Evolutionary conservation across 768 basidiomycete species (phyloP), one percentile per base, ranked within the genome.

Genomic region (Cystofilobasidium capitatum): DNA sequence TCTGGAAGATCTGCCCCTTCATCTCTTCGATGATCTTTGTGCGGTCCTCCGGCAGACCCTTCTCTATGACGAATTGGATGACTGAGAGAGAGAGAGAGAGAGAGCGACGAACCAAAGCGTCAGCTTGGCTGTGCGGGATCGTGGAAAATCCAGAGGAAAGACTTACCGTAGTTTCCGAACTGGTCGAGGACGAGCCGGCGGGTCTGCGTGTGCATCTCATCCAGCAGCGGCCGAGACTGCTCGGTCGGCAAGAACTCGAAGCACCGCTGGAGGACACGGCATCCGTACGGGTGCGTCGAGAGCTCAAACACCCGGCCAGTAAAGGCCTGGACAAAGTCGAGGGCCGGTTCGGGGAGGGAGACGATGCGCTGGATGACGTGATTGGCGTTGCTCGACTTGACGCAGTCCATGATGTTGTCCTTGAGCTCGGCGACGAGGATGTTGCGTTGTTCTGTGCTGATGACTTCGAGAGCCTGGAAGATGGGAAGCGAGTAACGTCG

Each of bases 251-350:
- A 80, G 75, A 90, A 84, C 75, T 94, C 90, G 62, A 98, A 84
- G 75, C 89, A 91, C 65, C 91, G 83, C 76, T 97, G 94, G 37
- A 98, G 82, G 29, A 98, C 94, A 14, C 94, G 86, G 74, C 94
- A 98, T 0, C 93, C 93, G 72, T 90, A 96, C 0, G 90, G 85
- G 74, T 98, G 91, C 0, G 86, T 87, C 0, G 91, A 84, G 29
- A 98, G 80, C 66, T 88, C 85, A 68, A 84, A 62, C 31, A 67
- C 66, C 70, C 86, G 85, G 7, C 87, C 88, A 6, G 83, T 80
- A 80, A 96, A 92, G 6, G 81, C 79, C 54, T 82, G 80, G 61
- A 96, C 82, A 74, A 93, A 91, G 3, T 81, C 81, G 37, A 92
- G 81, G 24, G 86, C 84, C 29, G 91, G 88, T 8, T 88, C 81